Conservation (phyloP, 805 yeast species). For the Metschnikowia aberdeeniae region DNA sequence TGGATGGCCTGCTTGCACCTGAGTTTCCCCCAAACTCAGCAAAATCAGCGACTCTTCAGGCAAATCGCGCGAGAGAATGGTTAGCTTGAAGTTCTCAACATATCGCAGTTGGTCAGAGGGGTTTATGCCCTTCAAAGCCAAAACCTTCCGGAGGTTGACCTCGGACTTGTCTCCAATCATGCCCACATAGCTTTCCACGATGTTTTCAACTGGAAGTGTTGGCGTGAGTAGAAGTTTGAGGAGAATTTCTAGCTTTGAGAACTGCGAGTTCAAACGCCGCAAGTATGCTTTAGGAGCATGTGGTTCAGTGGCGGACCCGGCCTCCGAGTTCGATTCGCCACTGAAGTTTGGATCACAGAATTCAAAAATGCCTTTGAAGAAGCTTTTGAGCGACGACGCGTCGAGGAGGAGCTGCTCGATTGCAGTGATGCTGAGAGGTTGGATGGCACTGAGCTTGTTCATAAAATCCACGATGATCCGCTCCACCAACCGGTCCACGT, state of each 20-base stretch:
- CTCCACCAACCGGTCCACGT: conserved; percentile 75
- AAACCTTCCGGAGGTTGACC: conserved; percentile 59
- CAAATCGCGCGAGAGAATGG: conserved; percentile 26
- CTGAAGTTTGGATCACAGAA: conserved; percentile 39
- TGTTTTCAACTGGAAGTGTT: conserved; percentile 54
- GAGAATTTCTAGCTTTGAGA: conserved; percentile 51
- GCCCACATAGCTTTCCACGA: conserved; percentile 62
- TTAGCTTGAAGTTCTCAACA: conserved; percentile 35
- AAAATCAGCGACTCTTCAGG: conserved; percentile 29
- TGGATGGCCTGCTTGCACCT: conserved; percentile 8
- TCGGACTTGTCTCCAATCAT: conserved; percentile 62
- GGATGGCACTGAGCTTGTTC: conserved; percentile 53
- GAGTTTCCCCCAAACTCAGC: conserved; percentile 23
- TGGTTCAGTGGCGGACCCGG: conserved; percentile 8
- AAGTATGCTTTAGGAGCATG: conserved; percentile 26
- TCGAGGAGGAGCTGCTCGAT: conserved; percentile 77
- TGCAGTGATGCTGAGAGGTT: conserved; percentile 57
- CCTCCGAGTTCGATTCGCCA: conserved; percentile 12
- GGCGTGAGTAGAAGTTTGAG: conserved; percentile 65
- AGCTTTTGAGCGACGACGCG: conserved; percentile 56
- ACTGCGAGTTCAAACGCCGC: conserved; percentile 43
- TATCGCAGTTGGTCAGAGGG: conserved; percentile 26
- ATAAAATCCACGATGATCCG: conserved; percentile 52
- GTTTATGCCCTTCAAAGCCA: conserved; percentile 57
- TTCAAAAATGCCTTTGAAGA: conserved; percentile 44